Conservation (phyloP, 2,329 filamentous ascomycete genomes). For the Blastomyces gilchristii region DNA sequence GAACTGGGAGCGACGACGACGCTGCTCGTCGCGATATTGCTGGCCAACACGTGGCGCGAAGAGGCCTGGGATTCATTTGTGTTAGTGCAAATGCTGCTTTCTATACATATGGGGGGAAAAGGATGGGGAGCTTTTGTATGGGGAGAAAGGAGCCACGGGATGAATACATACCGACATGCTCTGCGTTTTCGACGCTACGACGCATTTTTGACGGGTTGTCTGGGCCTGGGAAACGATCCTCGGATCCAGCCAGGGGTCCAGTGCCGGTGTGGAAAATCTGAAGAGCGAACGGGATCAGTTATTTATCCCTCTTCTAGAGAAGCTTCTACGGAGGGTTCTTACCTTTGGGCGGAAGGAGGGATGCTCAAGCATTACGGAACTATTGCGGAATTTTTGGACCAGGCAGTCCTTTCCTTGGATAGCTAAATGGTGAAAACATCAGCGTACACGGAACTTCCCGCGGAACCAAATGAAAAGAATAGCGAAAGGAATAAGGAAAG, state of each 20-base stretch:
- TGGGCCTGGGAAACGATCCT: constrained; percentile 64
- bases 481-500: not conserved
- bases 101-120: not conserved
- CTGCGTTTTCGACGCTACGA: constrained; percentile 75
- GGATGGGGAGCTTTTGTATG: not conserved
- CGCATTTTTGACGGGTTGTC: constrained; percentile 84
- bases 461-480: not conserved
- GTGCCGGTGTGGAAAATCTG: constrained; percentile 46
- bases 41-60: constrained; percentile 71
- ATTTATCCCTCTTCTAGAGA: not conserved
- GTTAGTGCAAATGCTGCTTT: not conserved
- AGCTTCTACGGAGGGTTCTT: constrained; percentile 14
- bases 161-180: constrained; percentile 59
- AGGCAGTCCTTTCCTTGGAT: constrained; percentile 89
- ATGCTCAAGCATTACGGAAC: constrained; percentile 84
- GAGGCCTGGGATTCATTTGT: constrained; percentile 46
- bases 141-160: not conserved
- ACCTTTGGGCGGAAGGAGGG: constrained; percentile 77
- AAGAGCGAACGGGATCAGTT: constrained; percentile 38
- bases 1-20: constrained; percentile 64
- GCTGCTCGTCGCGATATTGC: constrained; percentile 63
- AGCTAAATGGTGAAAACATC: constrained; percentile 42
- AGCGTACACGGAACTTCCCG: not conserved
- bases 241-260: constrained; percentile 51
- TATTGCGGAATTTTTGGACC: constrained; percentile 92